Base-by-base conservation (phyloP, 257 asterid species). In the Anisodus acutangulus region DNA sequence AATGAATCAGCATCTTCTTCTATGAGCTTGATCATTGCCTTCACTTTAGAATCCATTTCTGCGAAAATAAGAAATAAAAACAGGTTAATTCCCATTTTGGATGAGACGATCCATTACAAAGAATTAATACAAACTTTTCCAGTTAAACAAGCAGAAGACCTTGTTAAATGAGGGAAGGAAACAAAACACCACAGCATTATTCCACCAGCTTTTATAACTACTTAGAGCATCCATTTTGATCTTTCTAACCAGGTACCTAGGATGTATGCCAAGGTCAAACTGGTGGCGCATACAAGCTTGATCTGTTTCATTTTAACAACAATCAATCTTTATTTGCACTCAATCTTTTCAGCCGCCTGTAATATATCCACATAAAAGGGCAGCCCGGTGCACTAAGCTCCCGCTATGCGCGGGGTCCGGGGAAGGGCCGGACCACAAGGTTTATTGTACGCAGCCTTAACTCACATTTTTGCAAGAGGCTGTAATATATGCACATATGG, bases 1-100 rank as follows among this genome's bases (percentile, higher is more conserved):
- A 95, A 95, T 78, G 98, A 95, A 90, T 95, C 99, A 0, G 98
- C 99, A 87, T 95, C 98, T 86, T 92, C 98, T 88, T 95, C 99
- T 8, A 95, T 95, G 57, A 95, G 95, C 90, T 95, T 95, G 89
- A 95, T 93, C 98, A 94, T 94, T 6, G 93, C 88, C 87, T 94
- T 94, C 49, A 94, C 98, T 83, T 94, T 94, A 43, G 91, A 91
- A 86, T 95, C 99, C 94, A 94, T 96, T 86, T 96, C 99, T 96
- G 94, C 85, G 22, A n/a, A 83, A 43, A 83, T n/a, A 43, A 79
- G 2, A 74, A 67, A 11, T 22, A 55, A 59, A 35, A 9, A 64
- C 82, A 60, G 4, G 70, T 66, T 85, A 51, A 83, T 41, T 76
- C 26, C 31, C 49, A 78, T 53, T 26, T 78, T 51, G 49, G 26